phyloP scores from a whole-genome alignment of 139 green algal genomes.

The Chlorella vulgaris region DNA sequence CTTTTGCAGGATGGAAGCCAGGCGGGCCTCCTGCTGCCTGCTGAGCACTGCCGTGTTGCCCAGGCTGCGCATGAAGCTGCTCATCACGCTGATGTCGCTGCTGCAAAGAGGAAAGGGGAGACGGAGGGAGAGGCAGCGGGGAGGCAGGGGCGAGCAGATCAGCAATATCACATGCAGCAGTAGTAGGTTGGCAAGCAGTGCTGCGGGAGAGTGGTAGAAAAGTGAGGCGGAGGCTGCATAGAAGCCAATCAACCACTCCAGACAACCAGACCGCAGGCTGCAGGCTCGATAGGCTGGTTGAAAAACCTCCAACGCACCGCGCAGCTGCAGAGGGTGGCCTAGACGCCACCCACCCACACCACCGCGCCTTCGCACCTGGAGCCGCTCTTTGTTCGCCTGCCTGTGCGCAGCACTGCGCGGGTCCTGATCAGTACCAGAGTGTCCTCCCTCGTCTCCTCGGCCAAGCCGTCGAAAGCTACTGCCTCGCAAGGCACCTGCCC shows the following conservation, averaged over 20 bases:
- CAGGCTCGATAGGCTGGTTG: no score
- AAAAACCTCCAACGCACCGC: no score
- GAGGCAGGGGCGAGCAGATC: not conserved
- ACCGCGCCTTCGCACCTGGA: no score
- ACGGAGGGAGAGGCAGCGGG: not conserved
- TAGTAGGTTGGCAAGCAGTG: not conserved
- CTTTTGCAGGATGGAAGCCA: constrained; percentile 35
- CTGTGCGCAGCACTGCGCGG: not conserved
- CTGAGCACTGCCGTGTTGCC: constrained; percentile 40
- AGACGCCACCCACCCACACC: not conserved
- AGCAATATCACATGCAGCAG: not conserved
- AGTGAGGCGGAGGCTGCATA: not conserved
- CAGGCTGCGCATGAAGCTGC: constrained; percentile 12
- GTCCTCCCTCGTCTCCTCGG: not conserved
- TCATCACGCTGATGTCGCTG: not conserved
- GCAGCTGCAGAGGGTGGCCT: not conserved
- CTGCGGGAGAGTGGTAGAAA: not conserved
- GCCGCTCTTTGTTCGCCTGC: not conserved
- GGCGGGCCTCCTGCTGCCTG: constrained; percentile 27
- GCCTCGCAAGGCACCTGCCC: not conserved
- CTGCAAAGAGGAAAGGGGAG: not conserved
- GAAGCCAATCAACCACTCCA: not conserved
- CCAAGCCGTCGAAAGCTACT: not conserved
- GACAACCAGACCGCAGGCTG: no score
- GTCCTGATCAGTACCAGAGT: not conserved